Conservation (phyloP, 495 filamentous ascomycete species). For the Penicillium ochrochloron region DNA sequence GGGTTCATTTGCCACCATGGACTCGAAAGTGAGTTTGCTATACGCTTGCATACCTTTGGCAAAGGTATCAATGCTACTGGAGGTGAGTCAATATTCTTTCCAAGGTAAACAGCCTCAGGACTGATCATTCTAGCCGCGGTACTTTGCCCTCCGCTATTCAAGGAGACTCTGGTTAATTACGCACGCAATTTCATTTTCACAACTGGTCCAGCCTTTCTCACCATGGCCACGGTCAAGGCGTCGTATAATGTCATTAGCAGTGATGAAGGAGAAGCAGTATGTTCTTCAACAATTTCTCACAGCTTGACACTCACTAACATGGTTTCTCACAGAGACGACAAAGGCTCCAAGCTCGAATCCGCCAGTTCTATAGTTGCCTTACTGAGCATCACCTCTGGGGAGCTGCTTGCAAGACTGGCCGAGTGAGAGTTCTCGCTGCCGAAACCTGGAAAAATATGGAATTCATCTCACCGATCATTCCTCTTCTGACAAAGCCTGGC, state of each 20-base stretch:
- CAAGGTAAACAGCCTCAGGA: background rate
- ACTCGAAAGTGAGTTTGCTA: constrained; percentile 60
- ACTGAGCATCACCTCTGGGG: background rate
- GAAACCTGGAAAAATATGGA: background rate
- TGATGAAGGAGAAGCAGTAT: background rate
- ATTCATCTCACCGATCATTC: background rate
- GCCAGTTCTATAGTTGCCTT: background rate
- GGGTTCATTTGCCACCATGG: constrained; percentile 63
- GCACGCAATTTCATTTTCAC: constrained; percentile 40
- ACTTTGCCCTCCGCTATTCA: constrained; percentile 29
- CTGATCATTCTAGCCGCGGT: constrained; percentile 13
- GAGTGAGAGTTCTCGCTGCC: background rate
- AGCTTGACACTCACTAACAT: background rate
- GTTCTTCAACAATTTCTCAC: background rate
- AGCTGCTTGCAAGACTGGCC: background rate
- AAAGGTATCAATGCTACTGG: constrained; percentile 67
- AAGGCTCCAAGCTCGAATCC: background rate
- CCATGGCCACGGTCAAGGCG: constrained; percentile 36
- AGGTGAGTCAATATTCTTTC: constrained; percentile 47
- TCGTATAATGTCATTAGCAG: constrained; percentile 34
- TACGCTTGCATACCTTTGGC: constrained; percentile 68
- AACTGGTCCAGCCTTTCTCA: constrained; percentile 39
- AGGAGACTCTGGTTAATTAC: constrained; percentile 36
- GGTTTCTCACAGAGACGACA: background rate
- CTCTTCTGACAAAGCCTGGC: background rate